Base-by-base conservation (phyloP, 768 basidiomycete genomes). In the Butyriboletus loyo region DNA sequence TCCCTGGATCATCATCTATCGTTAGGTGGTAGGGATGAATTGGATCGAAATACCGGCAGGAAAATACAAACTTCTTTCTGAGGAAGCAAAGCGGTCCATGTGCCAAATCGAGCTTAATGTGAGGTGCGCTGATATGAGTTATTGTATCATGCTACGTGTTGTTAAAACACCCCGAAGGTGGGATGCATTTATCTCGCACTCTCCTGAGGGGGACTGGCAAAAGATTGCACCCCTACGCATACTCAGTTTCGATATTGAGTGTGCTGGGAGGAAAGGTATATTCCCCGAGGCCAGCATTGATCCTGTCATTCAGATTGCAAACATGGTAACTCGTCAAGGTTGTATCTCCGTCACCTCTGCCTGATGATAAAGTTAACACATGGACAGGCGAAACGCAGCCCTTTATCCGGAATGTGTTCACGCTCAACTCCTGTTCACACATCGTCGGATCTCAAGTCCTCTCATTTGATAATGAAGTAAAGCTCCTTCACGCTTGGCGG, bases 281-380 rank as follows among this genome's bases (percentile, higher is more conserved):
- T 99, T 99, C 65, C 97, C 97, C 0, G 97, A 98, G 64, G 79
- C 97, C 8, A 75, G 85, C 10, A 67, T 79, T 28, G 97, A 99
- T 70, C 96, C 96, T 9, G 92, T 99, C 50, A 98, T 98, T 61
- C 97, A 98, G 65, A 98, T 98, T 54, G 97, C 96, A 1, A 97
- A 92, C 68, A 98, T 98, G 97, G 96, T 98, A 11, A 98, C 95
- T 32, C 80, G 89, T 5, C 97, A 99, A 81, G 95, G 95, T 92
- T 73, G 58, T 15, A 3, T 28, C 24, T 2, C 36, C 8, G 3
- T 39, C 6, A 11, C 10, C 1, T 22, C n/a, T 21, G 1, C 40
- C 21, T 21, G 22, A 37, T 22, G 22, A 40, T 13, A 9, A 25
- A 31, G 13, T 49, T 61, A n/a, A 66, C 25, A 25, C 37, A 32